Evolutionary conservation across 108 stramenopile species (phyloP), one percentile per base, ranked within the genome.

Genomic region (Nitzschia palea): DNA sequence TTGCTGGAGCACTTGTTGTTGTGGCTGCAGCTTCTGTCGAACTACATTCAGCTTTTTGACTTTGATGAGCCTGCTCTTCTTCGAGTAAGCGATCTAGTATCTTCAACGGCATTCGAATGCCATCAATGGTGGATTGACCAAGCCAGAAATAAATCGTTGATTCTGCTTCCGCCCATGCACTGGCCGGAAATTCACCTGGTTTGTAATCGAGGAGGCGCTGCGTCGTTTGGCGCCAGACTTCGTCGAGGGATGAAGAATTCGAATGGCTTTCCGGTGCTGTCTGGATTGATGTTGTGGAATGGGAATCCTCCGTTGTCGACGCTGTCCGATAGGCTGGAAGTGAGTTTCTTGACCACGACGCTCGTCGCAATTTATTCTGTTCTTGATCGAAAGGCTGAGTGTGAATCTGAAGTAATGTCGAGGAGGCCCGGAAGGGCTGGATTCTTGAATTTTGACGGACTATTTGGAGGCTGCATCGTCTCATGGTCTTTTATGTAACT

Each of bases 71-170:
- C 36, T 65, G 72, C 29, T 74, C 73, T 51, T 74, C 73, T 32
- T 52, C 23, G 14, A 59, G 50, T 40, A 74, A 37, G 3, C 73
- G 45, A 42, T 76, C 67, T 33, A 76, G 48, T 2, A 76, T 42
- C 25, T 61, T 35, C 18, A 74, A 60, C 18, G 73, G 25, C n/a
- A 51, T 34, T n/a, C 15, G 48, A 17, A 65, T 58, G 25, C 63
- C 44, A 18, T 74, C 65, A 18, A 31, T 15, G 17, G 18, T 35
- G 22, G 36, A 33, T 26, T 35, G 18, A 14, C 62, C 48, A 8
- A 68, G 33, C 74, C 74, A 76, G 44, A 12, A 68, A 17, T 68
- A 35, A 40, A 76, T 67, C 1, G 67, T 32, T 12, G 57, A 20
- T 34, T 76, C 67, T 22, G 58, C 34, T 64, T 76, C 67, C 8